phyloP scores from a whole-genome alignment of 805 yeast species.

The Suhomyces sp. region DNA sequence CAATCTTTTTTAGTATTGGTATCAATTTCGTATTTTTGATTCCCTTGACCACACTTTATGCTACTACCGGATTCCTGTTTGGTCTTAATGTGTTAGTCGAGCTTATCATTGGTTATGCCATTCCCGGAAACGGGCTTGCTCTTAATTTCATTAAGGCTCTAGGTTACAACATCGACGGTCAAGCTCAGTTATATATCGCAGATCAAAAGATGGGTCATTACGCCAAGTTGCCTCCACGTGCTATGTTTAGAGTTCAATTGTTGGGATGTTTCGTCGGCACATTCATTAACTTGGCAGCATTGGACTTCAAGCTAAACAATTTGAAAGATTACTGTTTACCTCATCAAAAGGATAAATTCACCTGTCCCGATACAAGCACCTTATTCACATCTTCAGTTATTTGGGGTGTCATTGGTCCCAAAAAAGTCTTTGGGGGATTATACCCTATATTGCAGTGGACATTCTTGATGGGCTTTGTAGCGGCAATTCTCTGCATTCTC shows the following conservation, averaged over 20 bases:
- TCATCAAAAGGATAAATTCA: constrained; percentile 18
- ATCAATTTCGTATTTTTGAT: constrained; percentile 33
- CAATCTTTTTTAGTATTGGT: constrained; percentile 31
- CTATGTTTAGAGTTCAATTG: constrained; percentile 24
- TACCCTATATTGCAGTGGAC: constrained; percentile 33
- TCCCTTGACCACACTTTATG: constrained; percentile 26
- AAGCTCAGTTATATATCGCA: constrained; percentile 51
- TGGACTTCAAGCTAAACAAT: constrained; percentile 15
- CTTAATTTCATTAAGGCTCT: constrained; percentile 52
- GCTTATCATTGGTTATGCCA: constrained; percentile 35
- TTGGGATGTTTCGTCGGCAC: constrained; percentile 16
- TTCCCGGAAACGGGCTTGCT: constrained; percentile 38
- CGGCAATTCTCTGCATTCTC: constrained; percentile 18
- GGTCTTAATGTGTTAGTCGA: constrained; percentile 37
- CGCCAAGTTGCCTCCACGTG: constrained; percentile 58
- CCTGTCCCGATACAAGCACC: constrained; percentile 27
- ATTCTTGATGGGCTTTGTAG: constrained; percentile 32
- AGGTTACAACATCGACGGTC: constrained; percentile 56
- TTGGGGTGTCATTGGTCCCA: constrained; percentile 55
- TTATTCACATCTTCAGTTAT: constrained; percentile 55
- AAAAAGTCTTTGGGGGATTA: constrained; percentile 28
- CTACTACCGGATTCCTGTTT: constrained; percentile 31
- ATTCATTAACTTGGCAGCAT: constrained; percentile 18
- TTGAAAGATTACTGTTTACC: constrained; percentile 19
- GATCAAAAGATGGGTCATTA: constrained; percentile 67